Evolutionary conservation across 768 basidiomycete genomes (phyloP).

Genomic region (Cystobasidium onofrii): DNA sequence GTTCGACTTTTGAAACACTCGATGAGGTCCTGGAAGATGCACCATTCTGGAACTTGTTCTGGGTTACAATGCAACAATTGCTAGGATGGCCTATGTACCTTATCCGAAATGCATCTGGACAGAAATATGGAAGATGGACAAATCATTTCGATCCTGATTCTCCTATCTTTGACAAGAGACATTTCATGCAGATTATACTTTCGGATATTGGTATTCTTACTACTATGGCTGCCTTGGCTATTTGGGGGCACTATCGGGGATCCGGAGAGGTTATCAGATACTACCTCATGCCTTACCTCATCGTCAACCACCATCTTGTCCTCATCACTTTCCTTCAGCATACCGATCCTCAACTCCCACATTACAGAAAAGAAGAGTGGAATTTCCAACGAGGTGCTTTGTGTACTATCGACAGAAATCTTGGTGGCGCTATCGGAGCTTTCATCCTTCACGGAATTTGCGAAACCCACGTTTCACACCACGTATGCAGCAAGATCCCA

Average conservation of each 20-base stretch:
- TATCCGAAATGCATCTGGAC: constrained; percentile 73
- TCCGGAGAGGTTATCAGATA: constrained; percentile 65
- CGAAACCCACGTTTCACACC: constrained; percentile 60
- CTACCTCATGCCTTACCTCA: constrained; percentile 79
- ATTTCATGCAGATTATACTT: constrained; percentile 63
- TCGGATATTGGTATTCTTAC: constrained; percentile 75
- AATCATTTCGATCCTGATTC: constrained; percentile 77
- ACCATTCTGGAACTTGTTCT: constrained; percentile 54
- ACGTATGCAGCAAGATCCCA: constrained; percentile 88
- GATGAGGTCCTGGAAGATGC: constrained; percentile 86
- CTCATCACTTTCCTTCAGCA: constrained; percentile 71
- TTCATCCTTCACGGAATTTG: constrained; percentile 79
- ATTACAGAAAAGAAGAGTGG: constrained; percentile 76
- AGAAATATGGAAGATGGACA: constrained; percentile 66
- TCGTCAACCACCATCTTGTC: constrained; percentile 43
- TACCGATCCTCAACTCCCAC: constrained; percentile 88
- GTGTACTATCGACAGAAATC: constrained; percentile 71
- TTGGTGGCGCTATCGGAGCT: constrained; percentile 51
- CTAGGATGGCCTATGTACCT: constrained; percentile 84
- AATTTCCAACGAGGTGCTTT: constrained; percentile 91
- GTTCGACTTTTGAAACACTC: constrained; percentile 60
- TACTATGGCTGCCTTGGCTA: constrained; percentile 58
- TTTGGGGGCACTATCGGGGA: constrained; percentile 54
- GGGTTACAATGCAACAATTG: constrained; percentile 50
- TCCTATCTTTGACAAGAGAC: constrained; percentile 75